Base-by-base conservation (phyloP, 805 yeast genomes). In the Pichia occidentalis region DNA sequence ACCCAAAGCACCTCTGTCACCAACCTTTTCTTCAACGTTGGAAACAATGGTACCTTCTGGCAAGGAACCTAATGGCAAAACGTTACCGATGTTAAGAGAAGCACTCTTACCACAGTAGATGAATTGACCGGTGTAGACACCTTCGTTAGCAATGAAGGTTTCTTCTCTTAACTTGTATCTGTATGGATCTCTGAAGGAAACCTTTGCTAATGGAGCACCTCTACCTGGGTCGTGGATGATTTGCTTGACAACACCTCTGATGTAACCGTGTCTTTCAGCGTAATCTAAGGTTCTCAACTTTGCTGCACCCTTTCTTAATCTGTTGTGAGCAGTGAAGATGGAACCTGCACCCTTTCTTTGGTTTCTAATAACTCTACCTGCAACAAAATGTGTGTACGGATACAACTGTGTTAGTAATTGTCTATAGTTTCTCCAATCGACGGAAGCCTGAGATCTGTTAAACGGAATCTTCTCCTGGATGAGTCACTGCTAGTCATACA, bases 331-430 rank as follows among this genome's bases (percentile, higher is more conserved):
- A 70, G 95, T 83, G 87, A 92, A 92, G 81, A 92, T 87, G 65
- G 97, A 90, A 70, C 98, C 97, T 73, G 96, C 95, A 84, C 97
- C 97, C 80, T 92, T 92, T 87, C 99, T 88, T 83, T 92, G 99
- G 83, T 92, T 92, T 79, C 98, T 95, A 80, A 92, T 92, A 76
- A 92, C 99, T 83, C 97, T 86, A 85, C 95, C 95, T 39, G 34
- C 41, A 33, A 8, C 32, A 29, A 32, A 24, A 24, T n/a, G n/a
- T n/a, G n/a, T n/a, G n/a, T n/a, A n/a, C n/a, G n/a, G n/a, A n/a
- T n/a, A n/a, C 24, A 23, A 19, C 24, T 20, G 14, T 21, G 40
- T 29, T 22, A 32, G 34, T 31, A 23, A 13, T n/a, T n/a, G n/a
- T n/a, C n/a, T n/a, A n/a, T n/a, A n/a, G n/a, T n/a, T n/a, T n/a